A percentile compares a stretch with the other conserved stretches of the same genome.
Evolutionary conservation across 225 moss, liverwort and hornwort species (phyloP).

Genomic region (Bryum argenteum): DNA sequence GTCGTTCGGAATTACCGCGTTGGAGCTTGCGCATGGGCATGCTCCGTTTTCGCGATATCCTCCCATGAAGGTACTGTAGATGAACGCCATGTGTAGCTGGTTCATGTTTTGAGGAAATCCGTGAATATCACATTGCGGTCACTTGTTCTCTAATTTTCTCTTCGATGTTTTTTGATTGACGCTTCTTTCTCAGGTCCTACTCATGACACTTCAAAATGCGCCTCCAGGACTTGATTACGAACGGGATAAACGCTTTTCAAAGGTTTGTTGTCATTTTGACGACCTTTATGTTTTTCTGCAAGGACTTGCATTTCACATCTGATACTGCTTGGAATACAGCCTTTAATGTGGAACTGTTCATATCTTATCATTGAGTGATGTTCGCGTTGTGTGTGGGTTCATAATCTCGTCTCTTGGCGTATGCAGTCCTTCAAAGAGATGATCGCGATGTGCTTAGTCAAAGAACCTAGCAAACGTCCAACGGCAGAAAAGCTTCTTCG

Average conservation of each 20-base stretch:
- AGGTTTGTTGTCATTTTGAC: constrained; percentile 41
- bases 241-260: constrained; percentile 85
- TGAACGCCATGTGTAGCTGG: constrained; percentile 17
- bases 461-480: constrained; percentile 86
- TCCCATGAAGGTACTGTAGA: constrained; percentile 78
- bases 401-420: constrained; percentile 26
- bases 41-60: constrained; percentile 97
- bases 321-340: constrained; percentile 4
- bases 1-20: constrained; percentile 97
- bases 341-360: constrained; percentile 14
- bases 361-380: neutral
- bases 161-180: constrained; percentile 18
- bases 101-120: constrained; percentile 4
- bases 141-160: constrained; percentile 1
- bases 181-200: constrained; percentile 55
- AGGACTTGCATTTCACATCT: constrained; percentile 19
- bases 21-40: constrained; percentile 99
- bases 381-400: constrained; percentile 27
- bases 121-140: constrained; percentile 1
- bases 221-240: constrained; percentile 93
- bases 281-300: constrained; percentile 11
- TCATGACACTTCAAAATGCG: constrained; percentile 99
- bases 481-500: constrained; percentile 91
- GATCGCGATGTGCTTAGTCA: constrained; percentile 97
- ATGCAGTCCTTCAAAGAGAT: constrained; percentile 91